Conservation (phyloP, 73 alveolate species). For the Loxodes magnus region DNA sequence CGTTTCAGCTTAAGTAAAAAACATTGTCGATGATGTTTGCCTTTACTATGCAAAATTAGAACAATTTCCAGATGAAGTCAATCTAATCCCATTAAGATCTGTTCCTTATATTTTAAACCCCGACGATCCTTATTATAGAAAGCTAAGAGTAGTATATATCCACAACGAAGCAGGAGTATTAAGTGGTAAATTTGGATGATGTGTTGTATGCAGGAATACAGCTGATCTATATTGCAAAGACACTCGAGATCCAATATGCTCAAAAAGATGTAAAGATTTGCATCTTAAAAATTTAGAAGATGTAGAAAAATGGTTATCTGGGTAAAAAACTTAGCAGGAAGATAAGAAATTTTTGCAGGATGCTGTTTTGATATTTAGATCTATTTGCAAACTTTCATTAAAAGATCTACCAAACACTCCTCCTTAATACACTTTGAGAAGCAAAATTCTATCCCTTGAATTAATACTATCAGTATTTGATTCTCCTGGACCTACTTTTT, state of each 20-base stretch:
- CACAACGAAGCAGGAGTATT: slow-evolving; percentile 67
- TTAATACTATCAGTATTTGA: slow-evolving; percentile 74
- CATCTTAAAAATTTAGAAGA: slow-evolving; percentile 29
- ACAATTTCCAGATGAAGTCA: neutral
- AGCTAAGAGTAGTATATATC: slow-evolving; percentile 34
- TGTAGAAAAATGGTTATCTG: slow-evolving; percentile 17
- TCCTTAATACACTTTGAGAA: slow-evolving; percentile 32
- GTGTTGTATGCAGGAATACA: slow-evolving; percentile 81
- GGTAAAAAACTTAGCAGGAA: no score
- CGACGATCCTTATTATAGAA: slow-evolving; percentile 26
- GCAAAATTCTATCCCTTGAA: slow-evolving; percentile 80
- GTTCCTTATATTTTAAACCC: slow-evolving; percentile 32
- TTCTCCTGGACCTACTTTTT: slow-evolving; percentile 65
- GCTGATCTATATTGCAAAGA: slow-evolving; percentile 88
- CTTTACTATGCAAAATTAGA: slow-evolving; percentile 12
- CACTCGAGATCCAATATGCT: slow-evolving; percentile 87
- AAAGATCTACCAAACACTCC: slow-evolving; percentile 40
- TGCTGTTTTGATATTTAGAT: slow-evolving; percentile 38
- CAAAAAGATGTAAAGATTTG: slow-evolving; percentile 69
- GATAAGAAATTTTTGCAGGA: slow-evolving; percentile 39
- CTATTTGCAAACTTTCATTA: slow-evolving; percentile 41
- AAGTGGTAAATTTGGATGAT: slow-evolving; percentile 93
- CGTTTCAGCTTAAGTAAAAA: slow-evolving; percentile 3
- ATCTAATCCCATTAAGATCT: slow-evolving; percentile 14
- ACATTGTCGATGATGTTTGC: slow-evolving; percentile 59